Evolutionary conservation across 345 rosid genomes (phyloP).

Genomic region (Pistacia vera): DNA sequence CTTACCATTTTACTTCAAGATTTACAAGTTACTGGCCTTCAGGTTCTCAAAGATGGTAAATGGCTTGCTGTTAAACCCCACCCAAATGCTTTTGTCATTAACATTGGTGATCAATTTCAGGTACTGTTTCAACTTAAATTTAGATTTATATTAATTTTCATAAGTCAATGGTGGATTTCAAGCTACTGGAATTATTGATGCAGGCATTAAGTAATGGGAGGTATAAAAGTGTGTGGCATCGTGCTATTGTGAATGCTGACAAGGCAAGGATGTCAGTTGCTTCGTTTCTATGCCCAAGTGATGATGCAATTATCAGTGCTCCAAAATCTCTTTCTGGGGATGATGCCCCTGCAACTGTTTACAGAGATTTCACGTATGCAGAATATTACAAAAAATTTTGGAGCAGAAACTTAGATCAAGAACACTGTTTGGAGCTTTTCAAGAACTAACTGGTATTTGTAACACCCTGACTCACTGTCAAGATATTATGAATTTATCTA

Average conservation of each 20-base stretch:
- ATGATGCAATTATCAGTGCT: slow-evolving; percentile 68
- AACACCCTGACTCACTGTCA: too few species aligned
- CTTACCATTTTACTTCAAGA: slow-evolving; percentile 91
- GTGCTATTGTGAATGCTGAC: slow-evolving; percentile 69
- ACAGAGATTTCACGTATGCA: slow-evolving; percentile 75
- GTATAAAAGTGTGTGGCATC: slow-evolving; percentile 90
- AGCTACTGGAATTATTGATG: neutral
- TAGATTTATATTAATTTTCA: too few species aligned
- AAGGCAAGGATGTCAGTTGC: slow-evolving; percentile 71
- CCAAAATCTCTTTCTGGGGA: slow-evolving; percentile 42
- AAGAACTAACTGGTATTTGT: slow-evolving; percentile 23
- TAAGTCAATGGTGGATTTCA: neutral
- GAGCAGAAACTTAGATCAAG: slow-evolving; percentile 86
- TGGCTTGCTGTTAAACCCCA: slow-evolving; percentile 86
- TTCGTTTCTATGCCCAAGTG: slow-evolving; percentile 72
- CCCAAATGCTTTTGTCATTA: slow-evolving; percentile 78
- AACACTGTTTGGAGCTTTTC: slow-evolving; percentile 84
- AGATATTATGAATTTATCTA: too few species aligned
- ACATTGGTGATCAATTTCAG: slow-evolving; percentile 92
- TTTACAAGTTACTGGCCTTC: slow-evolving; percentile 72
- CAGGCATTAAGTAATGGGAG: slow-evolving; percentile 87
- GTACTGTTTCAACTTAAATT: slow-evolving; percentile 26
- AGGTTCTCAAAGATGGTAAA: slow-evolving; percentile 68
- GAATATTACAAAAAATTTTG: slow-evolving; percentile 89
- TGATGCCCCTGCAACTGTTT: slow-evolving; percentile 47